Evolutionary conservation across 2,329 filamentous ascomycete genomes (phyloP), one percentile per base, ranked within the genome.

Genomic region (Purpureocillium takamizusanense): DNA sequence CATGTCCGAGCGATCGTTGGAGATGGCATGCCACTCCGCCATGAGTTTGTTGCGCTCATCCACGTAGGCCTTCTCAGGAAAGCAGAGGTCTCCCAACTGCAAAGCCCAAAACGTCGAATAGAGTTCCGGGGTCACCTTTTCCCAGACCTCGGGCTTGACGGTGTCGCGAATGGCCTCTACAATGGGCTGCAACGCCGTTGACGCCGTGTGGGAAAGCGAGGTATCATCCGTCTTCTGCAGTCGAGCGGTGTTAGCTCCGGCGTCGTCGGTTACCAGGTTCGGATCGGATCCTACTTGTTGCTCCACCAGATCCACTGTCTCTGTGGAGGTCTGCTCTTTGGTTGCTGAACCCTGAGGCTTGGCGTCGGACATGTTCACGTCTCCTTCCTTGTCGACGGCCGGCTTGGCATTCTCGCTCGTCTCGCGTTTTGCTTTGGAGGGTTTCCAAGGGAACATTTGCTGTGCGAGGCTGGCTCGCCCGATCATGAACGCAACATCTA

Each of bases 41-140:
- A 81, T 76, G 16, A 88, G 68, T 8, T 78, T 73, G 15, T 78
- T 75, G 28, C 81, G 79, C 54, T 94, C 88, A 13, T 78, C 74
- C 35, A 84, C 74, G 55, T 98, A 98, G 43, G 82, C 84, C 27
- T 78, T 73, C 44, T 78, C 78, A 1, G 86, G 85, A 46, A 89
- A 79, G 40, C 78, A 76, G 41, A 95, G 69, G 55, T 98, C 90
- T 33, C 84, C 80, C 3, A 94, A 73, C 21, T 87, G 81, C 11
- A 95, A 70, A 36, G 89, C 82, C 92, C 92, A 98, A 62, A 98
- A 98, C 0, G 84, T 85, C 32, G 85, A 78, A 53, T 87, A 95
- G 56, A 95, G 90, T 23, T 85, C 79, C 1, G 87, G 71, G 32
- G 79, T 88, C 37, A 95, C 74, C 36, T 76, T 76, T 10, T 76